phyloP scores from a whole-genome alignment of 1,284 basidiomycete genomes.

The Neolentinus lepideus region DNA sequence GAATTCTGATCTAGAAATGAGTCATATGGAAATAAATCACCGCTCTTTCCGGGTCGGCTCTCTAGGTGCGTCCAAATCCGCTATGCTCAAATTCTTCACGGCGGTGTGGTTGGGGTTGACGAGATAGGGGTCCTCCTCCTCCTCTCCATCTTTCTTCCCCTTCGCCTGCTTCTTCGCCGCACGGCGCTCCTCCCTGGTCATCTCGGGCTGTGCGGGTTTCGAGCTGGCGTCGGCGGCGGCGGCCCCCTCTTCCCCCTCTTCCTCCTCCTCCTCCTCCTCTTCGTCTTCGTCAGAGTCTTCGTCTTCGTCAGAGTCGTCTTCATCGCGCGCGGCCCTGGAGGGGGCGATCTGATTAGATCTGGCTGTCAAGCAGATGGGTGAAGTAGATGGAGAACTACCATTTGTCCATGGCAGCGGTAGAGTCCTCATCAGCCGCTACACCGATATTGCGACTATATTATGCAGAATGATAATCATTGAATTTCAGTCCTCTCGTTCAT shows the following conservation, averaged over 20 bases:
- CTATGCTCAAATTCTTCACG: slow-evolving; percentile 57
- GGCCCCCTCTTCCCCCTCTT: slow-evolving; percentile 23
- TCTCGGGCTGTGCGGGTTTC: slow-evolving; percentile 29
- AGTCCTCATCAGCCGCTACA: slow-evolving; percentile 49
- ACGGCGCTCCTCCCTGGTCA: slow-evolving; percentile 58
- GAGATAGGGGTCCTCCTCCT: slow-evolving; percentile 52
- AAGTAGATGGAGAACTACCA: slow-evolving; percentile 31
- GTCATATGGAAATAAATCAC: slow-evolving; percentile 29
- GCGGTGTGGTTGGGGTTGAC: slow-evolving; percentile 68
- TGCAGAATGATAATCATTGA: slow-evolving; percentile 2
- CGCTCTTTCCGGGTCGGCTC: slow-evolving; percentile 65
- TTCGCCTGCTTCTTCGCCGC: slow-evolving; percentile 65
- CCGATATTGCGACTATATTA: slow-evolving; percentile 46
- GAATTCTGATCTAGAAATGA: slow-evolving; percentile 5
- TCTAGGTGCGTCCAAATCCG: slow-evolving; percentile 47
- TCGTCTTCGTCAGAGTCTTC: slow-evolving; percentile 32
- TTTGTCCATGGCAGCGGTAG: slow-evolving; percentile 45
- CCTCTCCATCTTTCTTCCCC: slow-evolving; percentile 35
- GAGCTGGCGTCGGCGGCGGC: slow-evolving; percentile 2
- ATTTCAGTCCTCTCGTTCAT: not conserved
- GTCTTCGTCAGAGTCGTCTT: slow-evolving; percentile 27
- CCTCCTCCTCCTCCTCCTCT: slow-evolving; percentile 25
- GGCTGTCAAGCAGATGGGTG: not conserved
- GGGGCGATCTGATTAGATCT: not conserved
- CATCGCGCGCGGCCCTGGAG: slow-evolving; percentile 9